phyloP scores from a whole-genome alignment of 208 protist genomes.

The Strigomonas culicis region DNA sequence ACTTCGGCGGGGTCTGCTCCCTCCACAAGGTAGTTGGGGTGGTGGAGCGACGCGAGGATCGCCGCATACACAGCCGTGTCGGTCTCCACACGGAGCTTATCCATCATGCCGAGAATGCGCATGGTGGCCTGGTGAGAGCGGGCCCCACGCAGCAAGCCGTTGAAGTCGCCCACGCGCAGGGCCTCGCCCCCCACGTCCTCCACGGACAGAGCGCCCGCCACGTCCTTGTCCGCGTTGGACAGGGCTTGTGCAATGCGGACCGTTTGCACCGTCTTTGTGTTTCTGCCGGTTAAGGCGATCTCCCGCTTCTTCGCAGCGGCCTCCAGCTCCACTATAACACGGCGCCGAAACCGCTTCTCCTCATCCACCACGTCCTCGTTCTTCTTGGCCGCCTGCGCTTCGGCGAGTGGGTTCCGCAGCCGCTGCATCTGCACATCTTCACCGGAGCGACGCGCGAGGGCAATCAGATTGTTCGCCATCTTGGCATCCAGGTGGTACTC shows the following conservation, averaged over 20 bases:
- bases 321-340: background rate
- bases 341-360: background rate
- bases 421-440: slow-evolving; percentile 8
- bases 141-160: slow-evolving; percentile 52
- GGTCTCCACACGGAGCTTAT: slow-evolving; percentile 35
- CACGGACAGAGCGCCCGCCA: background rate
- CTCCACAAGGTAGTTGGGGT: slow-evolving; percentile 54
- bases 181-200: background rate
- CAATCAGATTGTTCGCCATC: slow-evolving; percentile 52
- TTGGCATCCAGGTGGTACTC: slow-evolving; percentile 53
- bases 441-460: slow-evolving; percentile 27
- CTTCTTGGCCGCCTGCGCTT: background rate
- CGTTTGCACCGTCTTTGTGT: background rate
- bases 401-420: background rate
- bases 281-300: background rate
- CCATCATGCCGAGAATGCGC: slow-evolving; percentile 64
- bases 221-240: background rate
- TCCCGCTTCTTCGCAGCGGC: background rate
- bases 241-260: background rate
- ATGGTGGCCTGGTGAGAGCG: slow-evolving; percentile 29
- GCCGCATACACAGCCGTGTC: slow-evolving; percentile 46
- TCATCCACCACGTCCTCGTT: background rate
- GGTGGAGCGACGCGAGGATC: slow-evolving; percentile 64
- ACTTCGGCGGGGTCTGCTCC: slow-evolving; percentile 26
- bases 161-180: slow-evolving; percentile 72